phyloP scores from a whole-genome alignment of 2,329 filamentous ascomycete genomes.

The Geosmithia flava region DNA sequence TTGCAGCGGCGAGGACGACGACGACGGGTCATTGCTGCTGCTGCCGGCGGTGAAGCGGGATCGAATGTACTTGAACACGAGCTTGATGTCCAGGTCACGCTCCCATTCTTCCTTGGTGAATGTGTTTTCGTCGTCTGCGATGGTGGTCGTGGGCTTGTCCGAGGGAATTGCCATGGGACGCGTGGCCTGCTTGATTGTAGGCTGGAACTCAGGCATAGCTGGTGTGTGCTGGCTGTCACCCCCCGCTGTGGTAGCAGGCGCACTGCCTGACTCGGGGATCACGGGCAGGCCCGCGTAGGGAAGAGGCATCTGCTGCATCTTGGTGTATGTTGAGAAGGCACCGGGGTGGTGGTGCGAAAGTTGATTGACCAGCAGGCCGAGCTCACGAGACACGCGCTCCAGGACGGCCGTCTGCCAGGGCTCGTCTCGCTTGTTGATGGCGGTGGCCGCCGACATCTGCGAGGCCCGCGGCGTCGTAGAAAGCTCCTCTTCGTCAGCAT shows the following conservation, averaged over 20 bases:
- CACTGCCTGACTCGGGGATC: conserved; percentile 35
- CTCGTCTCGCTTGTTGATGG: neutral
- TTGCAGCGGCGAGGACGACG: conserved; percentile 7
- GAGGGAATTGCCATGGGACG: conserved; percentile 20
- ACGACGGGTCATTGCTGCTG: conserved; percentile 18
- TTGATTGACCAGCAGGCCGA: conserved; percentile 73
- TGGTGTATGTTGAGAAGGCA: conserved; percentile 73
- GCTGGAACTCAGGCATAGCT: conserved; percentile 1
- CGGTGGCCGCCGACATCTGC: conserved; percentile 25
- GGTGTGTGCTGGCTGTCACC: conserved; percentile 5
- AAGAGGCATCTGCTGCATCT: conserved; percentile 49
- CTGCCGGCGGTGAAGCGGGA: conserved; percentile 54
- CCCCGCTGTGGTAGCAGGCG: conserved; percentile 11
- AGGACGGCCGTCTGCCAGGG: conserved; percentile 67
- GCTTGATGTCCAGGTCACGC: conserved; percentile 76
- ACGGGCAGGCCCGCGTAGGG: conserved; percentile 70
- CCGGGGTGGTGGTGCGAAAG: conserved; percentile 71
- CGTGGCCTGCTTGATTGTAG: conserved; percentile 4
- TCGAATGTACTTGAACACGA: conserved; percentile 80
- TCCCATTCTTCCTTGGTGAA: conserved; percentile 83
- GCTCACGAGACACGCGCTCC: conserved; percentile 73
- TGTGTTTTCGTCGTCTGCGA: conserved; percentile 10
- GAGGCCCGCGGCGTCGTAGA: conserved; percentile 34
- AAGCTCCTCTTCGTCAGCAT: conserved; percentile 21
- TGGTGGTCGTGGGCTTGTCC: conserved; percentile 6